Evolutionary conservation across 176 grass and related monocot species (phyloP), one percentile per base, ranked within the genome.

Genomic region (Oryza meridionalis): DNA sequence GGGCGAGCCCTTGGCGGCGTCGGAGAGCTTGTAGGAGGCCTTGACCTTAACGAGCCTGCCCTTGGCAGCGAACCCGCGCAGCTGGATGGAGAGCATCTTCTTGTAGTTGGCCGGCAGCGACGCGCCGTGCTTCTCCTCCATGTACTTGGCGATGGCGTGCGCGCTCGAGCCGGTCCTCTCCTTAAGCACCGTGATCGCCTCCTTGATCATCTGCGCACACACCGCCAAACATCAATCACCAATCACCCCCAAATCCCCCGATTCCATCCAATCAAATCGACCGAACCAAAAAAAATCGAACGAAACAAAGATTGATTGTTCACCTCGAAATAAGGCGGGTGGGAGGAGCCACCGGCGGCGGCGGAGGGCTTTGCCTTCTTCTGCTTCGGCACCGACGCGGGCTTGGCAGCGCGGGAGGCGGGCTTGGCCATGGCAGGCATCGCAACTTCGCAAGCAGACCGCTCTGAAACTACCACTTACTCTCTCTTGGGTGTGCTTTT

Each of bases 31-130:
- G 90, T 94, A 99, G 6, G 97, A 99, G n/a, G 91, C 90, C 91
- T 96, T 99, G 75, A 99, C 88, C 90, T 94, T 99, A 5, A 96
- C 97, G 27, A 99, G 91, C 91, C 91, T 96, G 9, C 93, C 97
- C 83, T 96, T 99, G 31, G 87, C 53, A 16, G 90, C 84, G 35
- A 76, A 90, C 0, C 74, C 68, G 16, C 81, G 89, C 42, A 99
- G 67, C 59, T 92, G 89, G 53, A 87, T 85, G 22, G 86, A 84
- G 6, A 99, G 84, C 11, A 92, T 90, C 85, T 92, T 99, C 91
- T 89, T 96, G 88, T 81, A 99, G 90, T 94, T 99, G 4, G 77
- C 63, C 27, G 97, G 91, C 9, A 99, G 86, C 0, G 87, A 51
- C 17, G 81, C 82, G 29, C 91, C 86, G 90, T 94, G 89, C 77